Evolutionary conservation across 768 basidiomycete species (phyloP), one percentile per base, ranked within the genome.

Genomic region (Panaeolus cyanescens): DNA sequence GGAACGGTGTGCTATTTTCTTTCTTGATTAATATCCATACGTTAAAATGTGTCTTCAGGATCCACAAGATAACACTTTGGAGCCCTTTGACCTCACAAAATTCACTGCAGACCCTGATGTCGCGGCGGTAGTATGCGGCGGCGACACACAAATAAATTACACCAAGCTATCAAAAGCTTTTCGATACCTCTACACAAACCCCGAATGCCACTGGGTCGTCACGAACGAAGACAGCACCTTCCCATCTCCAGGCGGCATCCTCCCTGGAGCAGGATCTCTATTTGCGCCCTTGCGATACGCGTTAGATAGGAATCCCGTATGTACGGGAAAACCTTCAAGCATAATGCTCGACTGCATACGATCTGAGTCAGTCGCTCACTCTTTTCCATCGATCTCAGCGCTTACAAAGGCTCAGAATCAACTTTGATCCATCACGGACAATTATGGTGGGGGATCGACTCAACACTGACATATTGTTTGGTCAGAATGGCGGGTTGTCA

Each of bases 371-470:
- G 79, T 70, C 3, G 54, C 50, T 57, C 59, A 25, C 32, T 28
- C 54, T 32, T 22, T 39, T 40, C 32, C 25, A 28, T 53, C 20
- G 3, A 39, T 33, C 31, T 66, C 22, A 64, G 42, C 61, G 61
- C 45, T 57, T 40, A 32, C 50, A 25, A 61, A 40, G 30, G 20
- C 58, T 36, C 67, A 97, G 95, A 74, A 87, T 96, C 65, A 73
- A 91, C 53, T 95, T 93, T 72, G 91, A 99, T 74, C 93, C 93
- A 40, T 77, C 82, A 61, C 80, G 88, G 55, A 95, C 96, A 10
- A 87, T 99, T 71, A 98, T 99, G 94, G 82, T 99, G 42, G 96
- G 96, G 36, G 96, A 99, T 77, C 85, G 96, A 63, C 82, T 99
- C 64, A 91, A 93, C 72, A 99, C 97, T 3, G 96, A 99, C 74